Conservation (phyloP, 2,329 filamentous ascomycete genomes). For the Trichoderma aggressivum region DNA sequence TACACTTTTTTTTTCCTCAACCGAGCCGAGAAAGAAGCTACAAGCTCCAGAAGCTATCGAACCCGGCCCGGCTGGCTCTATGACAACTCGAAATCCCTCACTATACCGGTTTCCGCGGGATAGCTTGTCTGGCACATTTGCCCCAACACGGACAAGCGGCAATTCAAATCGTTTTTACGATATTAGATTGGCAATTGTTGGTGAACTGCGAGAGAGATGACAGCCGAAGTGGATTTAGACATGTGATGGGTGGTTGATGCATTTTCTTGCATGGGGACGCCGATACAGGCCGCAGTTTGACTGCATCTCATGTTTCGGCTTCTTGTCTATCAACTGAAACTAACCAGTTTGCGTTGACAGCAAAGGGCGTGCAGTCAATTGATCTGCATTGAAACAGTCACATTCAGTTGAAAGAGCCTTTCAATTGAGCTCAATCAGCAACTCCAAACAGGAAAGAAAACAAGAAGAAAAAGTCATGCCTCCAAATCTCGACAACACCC, state of each 20-base stretch:
- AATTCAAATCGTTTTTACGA: not conserved
- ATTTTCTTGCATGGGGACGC: not conserved
- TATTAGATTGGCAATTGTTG: not conserved
- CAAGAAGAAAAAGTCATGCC: not conserved
- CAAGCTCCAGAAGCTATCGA: not conserved
- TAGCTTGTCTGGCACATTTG: not conserved
- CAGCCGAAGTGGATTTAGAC: not conserved
- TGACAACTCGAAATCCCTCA: not conserved
- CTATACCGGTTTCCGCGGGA: not conserved
- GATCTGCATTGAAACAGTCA: not conserved
- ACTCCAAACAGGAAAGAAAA: not conserved
- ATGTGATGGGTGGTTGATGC: not conserved
- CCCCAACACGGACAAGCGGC: constrained; percentile 7
- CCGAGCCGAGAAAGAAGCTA: not conserved
- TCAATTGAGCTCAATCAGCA: not conserved
- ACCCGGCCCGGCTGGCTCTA: not conserved
- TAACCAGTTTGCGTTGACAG: not conserved
- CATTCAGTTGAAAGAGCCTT: not conserved
- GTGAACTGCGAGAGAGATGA: not conserved
- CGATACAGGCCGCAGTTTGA: constrained; percentile 10
- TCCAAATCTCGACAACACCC: constrained; percentile 28
- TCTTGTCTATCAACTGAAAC: not conserved
- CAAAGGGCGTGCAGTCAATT: not conserved
- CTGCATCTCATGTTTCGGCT: not conserved
- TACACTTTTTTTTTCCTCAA: not conserved